phyloP scores from a whole-genome alignment of 1,284 basidiomycete species.

The Bondarzewia mesenterica region DNA sequence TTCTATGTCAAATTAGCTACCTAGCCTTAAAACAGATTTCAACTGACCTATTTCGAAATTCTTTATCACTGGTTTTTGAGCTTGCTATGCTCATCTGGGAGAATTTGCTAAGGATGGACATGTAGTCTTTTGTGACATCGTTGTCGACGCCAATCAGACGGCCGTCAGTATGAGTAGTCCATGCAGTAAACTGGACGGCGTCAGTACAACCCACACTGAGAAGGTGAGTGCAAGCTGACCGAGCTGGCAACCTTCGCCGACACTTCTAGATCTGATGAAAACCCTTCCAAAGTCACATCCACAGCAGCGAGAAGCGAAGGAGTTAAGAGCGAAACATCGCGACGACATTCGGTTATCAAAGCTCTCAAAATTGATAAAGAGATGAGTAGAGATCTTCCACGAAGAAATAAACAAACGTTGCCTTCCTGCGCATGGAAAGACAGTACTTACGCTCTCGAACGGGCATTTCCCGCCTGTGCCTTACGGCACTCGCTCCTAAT shows the following conservation, averaged over 20 bases:
- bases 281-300: slow-evolving; percentile 51
- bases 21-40: neutral
- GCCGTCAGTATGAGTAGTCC: slow-evolving; percentile 90
- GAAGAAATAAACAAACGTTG: no score
- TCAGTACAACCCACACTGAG: neutral
- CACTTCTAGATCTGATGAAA: slow-evolving; percentile 78
- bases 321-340: slow-evolving; percentile 80
- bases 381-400: slow-evolving; percentile 72
- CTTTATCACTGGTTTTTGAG: slow-evolving; percentile 42
- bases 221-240: slow-evolving; percentile 36
- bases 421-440: no score
- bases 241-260: slow-evolving; percentile 77
- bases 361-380: slow-evolving; percentile 82
- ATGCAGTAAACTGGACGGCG: slow-evolving; percentile 71
- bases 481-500: slow-evolving; percentile 62
- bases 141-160: slow-evolving; percentile 74
- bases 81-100: slow-evolving; percentile 48
- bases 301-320: slow-evolving; percentile 72
- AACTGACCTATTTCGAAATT: slow-evolving; percentile 59
- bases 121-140: slow-evolving; percentile 62
- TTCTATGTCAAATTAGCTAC: slow-evolving; percentile 4
- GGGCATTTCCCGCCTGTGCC: slow-evolving; percentile 64
- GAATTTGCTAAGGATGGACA: slow-evolving; percentile 64
- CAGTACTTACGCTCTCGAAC: slow-evolving; percentile 79
- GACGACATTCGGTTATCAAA: slow-evolving; percentile 84